phyloP scores from a whole-genome alignment of 352 stramenopile species.

The Phytophthora uliginosa region DNA sequence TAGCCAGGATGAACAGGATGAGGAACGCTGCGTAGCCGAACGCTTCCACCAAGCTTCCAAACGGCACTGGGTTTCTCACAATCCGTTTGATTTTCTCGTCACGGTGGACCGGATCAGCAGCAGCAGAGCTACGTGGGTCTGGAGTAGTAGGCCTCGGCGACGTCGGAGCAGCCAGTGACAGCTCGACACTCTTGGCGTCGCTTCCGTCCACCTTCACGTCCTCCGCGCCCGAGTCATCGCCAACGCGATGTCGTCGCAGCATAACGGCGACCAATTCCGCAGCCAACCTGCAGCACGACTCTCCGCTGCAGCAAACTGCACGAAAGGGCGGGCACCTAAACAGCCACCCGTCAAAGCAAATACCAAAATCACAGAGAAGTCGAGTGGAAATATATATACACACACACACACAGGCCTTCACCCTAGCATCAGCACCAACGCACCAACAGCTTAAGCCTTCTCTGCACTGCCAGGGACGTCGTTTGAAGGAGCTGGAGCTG shows the following conservation, averaged over 20 bases:
- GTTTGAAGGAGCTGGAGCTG: slow-evolving; percentile 2
- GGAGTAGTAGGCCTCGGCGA: slow-evolving; percentile 16
- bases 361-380: background rate
- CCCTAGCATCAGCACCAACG: slow-evolving; percentile 12
- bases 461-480: slow-evolving; percentile 8
- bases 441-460: slow-evolving; percentile 23
- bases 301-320: background rate
- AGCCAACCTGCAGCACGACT: slow-evolving; percentile 14
- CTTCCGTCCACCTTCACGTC: slow-evolving; percentile 25
- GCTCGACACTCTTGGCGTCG: slow-evolving; percentile 39
- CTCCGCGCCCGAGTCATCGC: slow-evolving; percentile 22
- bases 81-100: slow-evolving; percentile 61
- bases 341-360: slow-evolving; percentile 10
- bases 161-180: slow-evolving; percentile 32
- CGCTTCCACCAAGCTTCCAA: slow-evolving; percentile 62
- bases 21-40: slow-evolving; percentile 64
- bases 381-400: slow-evolving; percentile 23
- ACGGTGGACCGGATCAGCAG: slow-evolving; percentile 20
- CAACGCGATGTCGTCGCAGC: slow-evolving; percentile 49
- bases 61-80: slow-evolving; percentile 46
- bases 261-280: slow-evolving; percentile 15
- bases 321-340: slow-evolving; percentile 21
- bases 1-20: slow-evolving; percentile 66
- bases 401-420: background rate
- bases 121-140: slow-evolving; percentile 10